Conservation (phyloP, 1,139 yeast species). For the Taphrina confusa region DNA sequence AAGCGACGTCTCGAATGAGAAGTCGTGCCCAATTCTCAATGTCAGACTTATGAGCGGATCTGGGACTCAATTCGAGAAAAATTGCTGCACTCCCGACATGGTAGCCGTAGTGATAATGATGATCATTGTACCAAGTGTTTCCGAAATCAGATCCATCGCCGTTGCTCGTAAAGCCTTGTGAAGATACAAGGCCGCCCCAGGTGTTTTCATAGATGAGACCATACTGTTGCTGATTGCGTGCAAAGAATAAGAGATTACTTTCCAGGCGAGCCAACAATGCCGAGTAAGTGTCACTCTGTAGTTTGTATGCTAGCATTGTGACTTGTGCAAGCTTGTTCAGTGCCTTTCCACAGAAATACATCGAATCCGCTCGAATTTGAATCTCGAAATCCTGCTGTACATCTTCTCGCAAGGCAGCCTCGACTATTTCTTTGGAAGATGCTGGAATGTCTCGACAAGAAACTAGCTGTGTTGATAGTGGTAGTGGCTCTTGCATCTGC, state of each 20-base stretch:
- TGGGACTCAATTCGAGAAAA: slow-evolving; percentile 61
- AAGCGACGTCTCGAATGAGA: slow-evolving; percentile 73
- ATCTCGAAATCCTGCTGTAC: slow-evolving; percentile 58
- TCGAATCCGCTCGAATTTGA: slow-evolving; percentile 55
- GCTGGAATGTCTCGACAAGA: slow-evolving; percentile 52
- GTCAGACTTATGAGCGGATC: slow-evolving; percentile 35
- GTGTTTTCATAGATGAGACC: slow-evolving; percentile 71
- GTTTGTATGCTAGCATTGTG: slow-evolving; percentile 61
- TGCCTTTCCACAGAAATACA: slow-evolving; percentile 70
- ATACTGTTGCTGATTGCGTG: slow-evolving; percentile 55
- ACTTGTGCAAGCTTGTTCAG: slow-evolving; percentile 74
- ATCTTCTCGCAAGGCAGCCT: slow-evolving; percentile 59
- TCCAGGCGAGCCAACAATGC: slow-evolving; percentile 56
- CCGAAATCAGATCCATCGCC: slow-evolving; percentile 64
- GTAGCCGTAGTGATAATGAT: slow-evolving; percentile 80
- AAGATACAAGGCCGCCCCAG: slow-evolving; percentile 66
- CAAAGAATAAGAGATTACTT: slow-evolving; percentile 56
- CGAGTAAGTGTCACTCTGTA: slow-evolving; percentile 50
- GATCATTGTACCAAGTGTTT: slow-evolving; percentile 71
- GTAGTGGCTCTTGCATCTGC: slow-evolving; percentile 55
- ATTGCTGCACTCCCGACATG: slow-evolving; percentile 76
- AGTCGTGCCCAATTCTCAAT: slow-evolving; percentile 56
- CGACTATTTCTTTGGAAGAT: slow-evolving; percentile 53
- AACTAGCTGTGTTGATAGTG: slow-evolving; percentile 54
- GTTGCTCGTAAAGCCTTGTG: slow-evolving; percentile 51